These are phyloP conservation scores for Phytophthora idaei DNA, from an alignment of 352 stramenopile species.

Conservation along the genomic window DNA sequence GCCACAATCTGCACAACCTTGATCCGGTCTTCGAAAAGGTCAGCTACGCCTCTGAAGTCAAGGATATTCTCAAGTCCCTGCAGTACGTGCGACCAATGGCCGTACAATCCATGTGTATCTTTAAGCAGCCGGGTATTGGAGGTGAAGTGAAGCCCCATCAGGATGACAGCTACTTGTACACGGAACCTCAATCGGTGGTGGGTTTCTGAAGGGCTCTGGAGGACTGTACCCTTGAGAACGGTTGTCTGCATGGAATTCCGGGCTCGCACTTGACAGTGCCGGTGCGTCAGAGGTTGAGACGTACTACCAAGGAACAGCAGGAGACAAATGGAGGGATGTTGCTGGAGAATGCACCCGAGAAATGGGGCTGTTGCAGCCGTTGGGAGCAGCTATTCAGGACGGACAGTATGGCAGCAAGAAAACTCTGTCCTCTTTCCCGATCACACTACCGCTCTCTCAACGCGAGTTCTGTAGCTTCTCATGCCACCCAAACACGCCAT, in stretches of 20 bases:
- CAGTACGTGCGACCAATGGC: slow-evolving; percentile 89
- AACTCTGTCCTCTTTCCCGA: slow-evolving; percentile 21
- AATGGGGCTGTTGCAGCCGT: slow-evolving; percentile 24
- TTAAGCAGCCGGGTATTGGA: slow-evolving; percentile 95
- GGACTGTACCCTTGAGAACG: slow-evolving; percentile 94
- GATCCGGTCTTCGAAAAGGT: slow-evolving; percentile 88
- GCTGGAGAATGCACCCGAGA: slow-evolving; percentile 66
- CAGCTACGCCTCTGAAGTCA: slow-evolving; percentile 77
- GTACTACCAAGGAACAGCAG: slow-evolving; percentile 61
- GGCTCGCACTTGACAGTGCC: slow-evolving; percentile 88
- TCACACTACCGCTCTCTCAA: slow-evolving; percentile 8
- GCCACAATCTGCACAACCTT: slow-evolving; percentile 95
- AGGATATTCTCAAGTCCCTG: slow-evolving; percentile 81
- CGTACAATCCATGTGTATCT: slow-evolving; percentile 98
- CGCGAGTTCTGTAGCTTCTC: slow-evolving; percentile 22
- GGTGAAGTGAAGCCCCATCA: slow-evolving; percentile 96
- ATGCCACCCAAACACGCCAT: slow-evolving; percentile 27
- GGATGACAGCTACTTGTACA: slow-evolving; percentile 97
- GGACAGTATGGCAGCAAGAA: neutral
- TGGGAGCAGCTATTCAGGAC: slow-evolving; percentile 14
- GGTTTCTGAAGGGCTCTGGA: slow-evolving; percentile 96
- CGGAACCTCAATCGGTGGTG: slow-evolving; percentile 94
- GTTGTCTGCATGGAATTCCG: slow-evolving; percentile 93
- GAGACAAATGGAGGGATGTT: slow-evolving; percentile 45
- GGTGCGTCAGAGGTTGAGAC: slow-evolving; percentile 86